A percentile compares a stretch with the other conserved stretches of the same genome.
Conservation (phyloP, 2,329 filamentous ascomycete genomes). For the Nannizzia gypsea region DNA sequence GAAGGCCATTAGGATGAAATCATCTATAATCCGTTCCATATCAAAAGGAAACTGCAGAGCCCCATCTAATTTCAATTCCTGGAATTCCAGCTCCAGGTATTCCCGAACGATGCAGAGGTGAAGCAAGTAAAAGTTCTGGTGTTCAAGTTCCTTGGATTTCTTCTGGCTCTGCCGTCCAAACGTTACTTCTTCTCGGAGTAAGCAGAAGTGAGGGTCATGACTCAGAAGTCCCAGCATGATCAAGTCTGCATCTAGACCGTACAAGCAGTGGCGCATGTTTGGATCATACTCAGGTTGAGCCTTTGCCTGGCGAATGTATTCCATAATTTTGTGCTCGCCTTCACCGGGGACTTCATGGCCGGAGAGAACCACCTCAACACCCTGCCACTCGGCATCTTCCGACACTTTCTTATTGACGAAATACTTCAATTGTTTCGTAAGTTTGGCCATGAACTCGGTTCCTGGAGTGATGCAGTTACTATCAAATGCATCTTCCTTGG, state of each 20-base stretch:
- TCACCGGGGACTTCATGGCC: constrained; percentile 97
- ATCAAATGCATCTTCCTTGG: constrained; percentile 90
- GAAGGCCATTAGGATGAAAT: constrained; percentile 99
- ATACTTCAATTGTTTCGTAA: constrained; percentile 89
- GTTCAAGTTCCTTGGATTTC: constrained; percentile 92
- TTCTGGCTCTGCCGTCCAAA: constrained; percentile 79
- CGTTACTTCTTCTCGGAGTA: constrained; percentile 92
- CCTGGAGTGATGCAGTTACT: constrained; percentile 98
- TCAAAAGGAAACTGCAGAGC: constrained; percentile 69
- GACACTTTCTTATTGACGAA: constrained; percentile 99
- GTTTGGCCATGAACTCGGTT: constrained; percentile 94
- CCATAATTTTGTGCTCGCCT: constrained; percentile 99
- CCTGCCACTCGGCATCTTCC: constrained; percentile 95
- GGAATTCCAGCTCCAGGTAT: constrained; percentile 93
- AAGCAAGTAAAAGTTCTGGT: constrained; percentile 96
- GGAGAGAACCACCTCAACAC: constrained; percentile 87
- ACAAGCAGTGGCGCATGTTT: constrained; percentile 91
- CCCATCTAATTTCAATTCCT: constrained; percentile 69
- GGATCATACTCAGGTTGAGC: constrained; percentile 85
- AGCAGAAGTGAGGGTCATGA: constrained; percentile 95
- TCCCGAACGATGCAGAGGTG: constrained; percentile 96
- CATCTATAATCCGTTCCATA: constrained; percentile 92
- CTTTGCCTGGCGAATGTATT: constrained; percentile 96
- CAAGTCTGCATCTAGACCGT: constrained; percentile 90
- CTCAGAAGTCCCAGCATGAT: constrained; percentile 98